Conservation (phyloP, 495 filamentous ascomycete species). For the Penicillium psychrofluorescens region DNA sequence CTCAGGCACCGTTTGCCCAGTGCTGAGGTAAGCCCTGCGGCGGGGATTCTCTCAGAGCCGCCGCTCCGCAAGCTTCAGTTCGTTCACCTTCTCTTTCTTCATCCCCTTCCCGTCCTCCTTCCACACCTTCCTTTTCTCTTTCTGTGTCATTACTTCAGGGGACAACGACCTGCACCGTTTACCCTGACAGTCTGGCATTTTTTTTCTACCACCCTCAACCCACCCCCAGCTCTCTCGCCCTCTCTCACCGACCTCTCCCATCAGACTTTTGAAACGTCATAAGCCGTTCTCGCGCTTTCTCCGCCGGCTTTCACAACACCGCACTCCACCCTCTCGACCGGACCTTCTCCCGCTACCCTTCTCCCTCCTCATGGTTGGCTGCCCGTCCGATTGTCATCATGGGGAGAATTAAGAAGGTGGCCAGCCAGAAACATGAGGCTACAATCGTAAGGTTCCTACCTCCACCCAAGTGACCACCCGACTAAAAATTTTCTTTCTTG, state of each 20-base stretch:
- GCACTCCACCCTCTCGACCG: slow-evolving; percentile 24
- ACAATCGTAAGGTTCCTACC: slow-evolving; percentile 64
- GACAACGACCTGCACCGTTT: slow-evolving; percentile 46
- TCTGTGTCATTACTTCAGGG: slow-evolving; percentile 19
- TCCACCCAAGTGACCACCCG: slow-evolving; percentile 8
- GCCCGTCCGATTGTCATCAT: slow-evolving; percentile 44
- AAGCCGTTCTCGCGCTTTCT: slow-evolving; percentile 31
- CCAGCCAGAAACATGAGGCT: slow-evolving; percentile 86
- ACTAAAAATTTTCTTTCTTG: slow-evolving; percentile 22
- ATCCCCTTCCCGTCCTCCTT: slow-evolving; percentile 3
- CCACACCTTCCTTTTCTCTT: slow-evolving; percentile 6
- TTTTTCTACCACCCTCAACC: slow-evolving; percentile 10
- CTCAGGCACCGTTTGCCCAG: no score
- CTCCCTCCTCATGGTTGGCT: slow-evolving; percentile 42
- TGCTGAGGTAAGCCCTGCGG: background rate
- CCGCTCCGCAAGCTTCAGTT: slow-evolving; percentile 12
- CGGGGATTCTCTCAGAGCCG: slow-evolving; percentile 20
- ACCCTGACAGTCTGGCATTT: slow-evolving; percentile 27
- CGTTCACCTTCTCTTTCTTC: slow-evolving; percentile 10
- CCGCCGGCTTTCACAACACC: slow-evolving; percentile 26
- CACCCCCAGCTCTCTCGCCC: background rate
- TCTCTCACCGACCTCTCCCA: slow-evolving; percentile 2
- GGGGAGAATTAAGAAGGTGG: slow-evolving; percentile 96
- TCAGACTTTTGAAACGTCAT: slow-evolving; percentile 34
- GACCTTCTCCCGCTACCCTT: slow-evolving; percentile 22